Base-by-base conservation (phyloP, 768 basidiomycete species). In the Phylloporus sp. region DNA sequence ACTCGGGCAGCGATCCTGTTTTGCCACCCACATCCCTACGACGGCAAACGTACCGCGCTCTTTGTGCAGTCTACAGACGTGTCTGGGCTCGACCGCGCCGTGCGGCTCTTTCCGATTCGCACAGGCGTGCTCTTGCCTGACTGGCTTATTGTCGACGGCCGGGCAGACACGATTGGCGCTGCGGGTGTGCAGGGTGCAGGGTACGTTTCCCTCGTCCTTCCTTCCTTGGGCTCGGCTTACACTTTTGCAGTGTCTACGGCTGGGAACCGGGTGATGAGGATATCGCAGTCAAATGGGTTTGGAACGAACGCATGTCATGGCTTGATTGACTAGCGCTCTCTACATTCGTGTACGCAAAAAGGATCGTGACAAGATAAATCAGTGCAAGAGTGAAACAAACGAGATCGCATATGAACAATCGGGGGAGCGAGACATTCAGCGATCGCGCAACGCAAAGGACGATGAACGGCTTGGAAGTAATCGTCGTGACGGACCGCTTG, bases 171-270 rank as follows among this genome's bases (percentile, higher is more conserved):
- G 39, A 66, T 77, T 16, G 90, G 88, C 5, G 83, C 88, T 11
- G 88, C 79, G n/a, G 91, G 86, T 1, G 70, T 91, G 18, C 66
- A 78, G 12, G 91, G 81, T 15, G 85, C 90, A 52, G 92, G 92
- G 88, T 90, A 68, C 64, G 82, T 66, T 39, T 18, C 5, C 27
- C 27, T 16, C 28, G 4, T 16, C 12, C 27, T 15, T 3, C 15
- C n/a, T 12, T 23, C 10, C 23, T 23, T 27, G n/a, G n/a, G n/a
- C n/a, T n/a, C n/a, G n/a, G n/a, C n/a, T n/a, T n/a, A n/a, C n/a
- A n/a, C n/a, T n/a, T n/a, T n/a, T n/a, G n/a, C n/a, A n/a, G n/a
- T n/a, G n/a, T n/a, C n/a, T n/a, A n/a, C n/a, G n/a, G n/a, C n/a
- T n/a, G n/a, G n/a, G n/a, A n/a, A n/a, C n/a, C n/a, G n/a, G 16